phyloP scores from a whole-genome alignment of 306 rosid genomes.

The Prosopis cineraria region DNA sequence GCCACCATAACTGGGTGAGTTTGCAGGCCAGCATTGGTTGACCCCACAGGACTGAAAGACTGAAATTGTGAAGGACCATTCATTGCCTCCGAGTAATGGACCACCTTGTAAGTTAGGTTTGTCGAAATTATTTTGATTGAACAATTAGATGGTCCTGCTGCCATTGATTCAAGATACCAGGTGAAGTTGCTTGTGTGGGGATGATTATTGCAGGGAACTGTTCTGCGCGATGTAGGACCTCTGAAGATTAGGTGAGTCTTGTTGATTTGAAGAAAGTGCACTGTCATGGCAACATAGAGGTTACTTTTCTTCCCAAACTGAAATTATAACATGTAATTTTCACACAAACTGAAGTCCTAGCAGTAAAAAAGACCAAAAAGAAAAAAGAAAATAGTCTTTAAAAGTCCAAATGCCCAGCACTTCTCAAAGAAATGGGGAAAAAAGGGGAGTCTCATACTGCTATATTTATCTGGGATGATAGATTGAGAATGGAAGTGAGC shows the following conservation, averaged over 20 bases:
- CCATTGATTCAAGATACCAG: constrained; percentile 44
- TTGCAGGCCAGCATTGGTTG: constrained; percentile 36
- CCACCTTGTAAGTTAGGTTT: constrained; percentile 33
- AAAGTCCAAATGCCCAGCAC: no score
- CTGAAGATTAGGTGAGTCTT: constrained; percentile 33
- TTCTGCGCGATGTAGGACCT: constrained; percentile 35
- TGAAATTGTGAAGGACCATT: constrained; percentile 33
- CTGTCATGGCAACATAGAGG: constrained; percentile 29
- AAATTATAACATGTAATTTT: no score
- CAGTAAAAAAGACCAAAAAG: no score
- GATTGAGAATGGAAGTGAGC: no score
- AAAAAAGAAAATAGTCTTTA: no score
- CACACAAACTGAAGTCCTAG: no score
- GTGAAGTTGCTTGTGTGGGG: constrained; percentile 29
- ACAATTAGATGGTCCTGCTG: constrained; percentile 41
- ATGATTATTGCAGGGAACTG: constrained; percentile 32
- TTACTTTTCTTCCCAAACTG: neutral
- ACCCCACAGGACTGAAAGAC: constrained; percentile 32
- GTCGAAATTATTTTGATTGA: constrained; percentile 45
- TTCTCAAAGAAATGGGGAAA: no score
- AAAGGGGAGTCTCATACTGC: no score
- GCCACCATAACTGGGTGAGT: constrained; percentile 31
- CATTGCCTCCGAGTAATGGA: constrained; percentile 34
- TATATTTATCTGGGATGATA: no score
- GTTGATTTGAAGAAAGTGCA: constrained; percentile 33